Conservation (phyloP, 305 asterid species). For the Fraxinus ornus region DNA sequence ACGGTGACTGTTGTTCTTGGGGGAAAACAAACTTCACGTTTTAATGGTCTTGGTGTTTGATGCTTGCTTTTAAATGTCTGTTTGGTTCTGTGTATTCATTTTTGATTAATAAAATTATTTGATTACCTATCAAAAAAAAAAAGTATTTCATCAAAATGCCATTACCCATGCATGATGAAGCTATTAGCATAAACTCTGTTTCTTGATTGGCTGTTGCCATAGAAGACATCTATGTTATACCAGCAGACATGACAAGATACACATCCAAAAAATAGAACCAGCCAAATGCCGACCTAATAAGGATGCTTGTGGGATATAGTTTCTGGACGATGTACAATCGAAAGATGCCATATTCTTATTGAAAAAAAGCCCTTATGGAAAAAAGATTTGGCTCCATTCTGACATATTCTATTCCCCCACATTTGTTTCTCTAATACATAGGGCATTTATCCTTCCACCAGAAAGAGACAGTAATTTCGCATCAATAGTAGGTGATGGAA, state of each 20-base stretch:
- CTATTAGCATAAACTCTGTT: background rate
- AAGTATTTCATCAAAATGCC: background rate
- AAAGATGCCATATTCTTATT: no score
- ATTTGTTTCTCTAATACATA: no score
- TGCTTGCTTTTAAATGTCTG: background rate
- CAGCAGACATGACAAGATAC: background rate
- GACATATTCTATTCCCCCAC: no score
- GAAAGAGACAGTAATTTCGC: no score
- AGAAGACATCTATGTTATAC: no score
- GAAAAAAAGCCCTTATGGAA: no score
- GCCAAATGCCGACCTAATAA: background rate
- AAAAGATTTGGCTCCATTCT: no score
- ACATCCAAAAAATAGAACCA: background rate
- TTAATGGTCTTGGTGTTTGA: background rate
- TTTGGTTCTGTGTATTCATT: background rate
- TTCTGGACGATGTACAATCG: background rate
- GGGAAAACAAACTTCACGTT: background rate
- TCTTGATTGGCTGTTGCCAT: no score
- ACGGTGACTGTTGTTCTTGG: background rate
- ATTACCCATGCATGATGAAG: background rate
- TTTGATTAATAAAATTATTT: no score
- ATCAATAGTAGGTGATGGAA: no score
- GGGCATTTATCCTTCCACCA: no score
- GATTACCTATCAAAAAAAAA: no score
- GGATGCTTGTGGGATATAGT: background rate